Conservation (phyloP, 345 rosid species). For the Corchorus capsularis region DNA sequence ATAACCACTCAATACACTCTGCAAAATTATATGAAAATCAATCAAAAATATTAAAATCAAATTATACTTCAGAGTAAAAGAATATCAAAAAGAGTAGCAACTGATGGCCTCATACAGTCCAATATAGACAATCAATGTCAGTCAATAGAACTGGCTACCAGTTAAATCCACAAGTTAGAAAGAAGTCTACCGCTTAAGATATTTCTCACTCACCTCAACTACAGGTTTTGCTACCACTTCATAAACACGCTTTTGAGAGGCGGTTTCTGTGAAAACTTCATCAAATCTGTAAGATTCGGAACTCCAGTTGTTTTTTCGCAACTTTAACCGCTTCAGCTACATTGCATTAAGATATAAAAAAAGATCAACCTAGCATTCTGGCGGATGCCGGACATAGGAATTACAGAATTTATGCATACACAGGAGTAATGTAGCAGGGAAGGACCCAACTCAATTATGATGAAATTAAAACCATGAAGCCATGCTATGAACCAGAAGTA, state of each 20-base stretch:
- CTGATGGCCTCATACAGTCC: not conserved
- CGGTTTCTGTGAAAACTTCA: constrained; percentile 73
- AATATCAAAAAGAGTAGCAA: not conserved
- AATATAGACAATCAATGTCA: not conserved
- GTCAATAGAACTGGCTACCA: not conserved
- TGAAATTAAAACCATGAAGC: not conserved
- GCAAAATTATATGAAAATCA: constrained; percentile 33
- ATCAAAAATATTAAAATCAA: constrained; percentile 22
- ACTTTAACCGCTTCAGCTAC: constrained; percentile 80
- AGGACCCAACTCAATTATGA: not conserved
- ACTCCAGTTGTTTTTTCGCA: constrained; percentile 88
- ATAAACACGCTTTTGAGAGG: constrained; percentile 91
- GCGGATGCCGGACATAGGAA: not conserved
- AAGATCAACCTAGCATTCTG: not conserved
- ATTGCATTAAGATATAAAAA: not conserved
- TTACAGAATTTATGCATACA: not conserved
- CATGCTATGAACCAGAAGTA: constrained; percentile 1
- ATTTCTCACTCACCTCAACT: constrained; percentile 62
- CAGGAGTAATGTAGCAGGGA: not conserved
- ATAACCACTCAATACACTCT: constrained; percentile 91
- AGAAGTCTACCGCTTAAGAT: not conserved
- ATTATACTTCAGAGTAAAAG: not conserved
- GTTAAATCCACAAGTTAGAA: not conserved
- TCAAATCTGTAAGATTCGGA: constrained; percentile 86
- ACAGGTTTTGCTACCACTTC: constrained; percentile 93